Evolutionary conservation across 2,329 filamentous ascomycete genomes (phyloP).

Genomic region (Metarhizium rileyi): DNA sequence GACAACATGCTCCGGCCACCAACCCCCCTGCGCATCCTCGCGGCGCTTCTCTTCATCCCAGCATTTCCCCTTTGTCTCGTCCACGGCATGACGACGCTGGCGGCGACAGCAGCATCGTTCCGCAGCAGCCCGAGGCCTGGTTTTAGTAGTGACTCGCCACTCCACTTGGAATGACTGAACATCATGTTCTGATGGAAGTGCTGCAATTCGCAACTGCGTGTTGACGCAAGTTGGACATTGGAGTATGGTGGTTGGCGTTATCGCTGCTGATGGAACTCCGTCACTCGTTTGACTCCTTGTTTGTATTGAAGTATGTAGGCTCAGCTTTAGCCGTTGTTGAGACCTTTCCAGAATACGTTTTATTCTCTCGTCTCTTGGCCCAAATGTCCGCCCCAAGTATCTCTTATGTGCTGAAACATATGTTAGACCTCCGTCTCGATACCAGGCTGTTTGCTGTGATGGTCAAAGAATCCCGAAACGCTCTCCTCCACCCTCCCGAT

Average conservation of each 20-base stretch:
- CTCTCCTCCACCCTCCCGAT: conserved; percentile 48
- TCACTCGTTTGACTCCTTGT: not conserved
- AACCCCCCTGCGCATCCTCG: conserved; percentile 24
- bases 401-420: not conserved
- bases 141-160: not conserved
- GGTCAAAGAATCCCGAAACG: conserved; percentile 46
- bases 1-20: not conserved
- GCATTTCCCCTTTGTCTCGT: conserved; percentile 29
- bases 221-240: not conserved
- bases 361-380: not conserved
- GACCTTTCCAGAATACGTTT: not conserved
- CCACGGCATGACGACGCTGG: conserved; percentile 22
- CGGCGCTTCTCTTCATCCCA: conserved; percentile 26
- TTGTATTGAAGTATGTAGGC: not conserved
- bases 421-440: conserved; percentile 62
- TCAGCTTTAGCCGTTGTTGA: not conserved
- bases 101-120: conserved; percentile 7
- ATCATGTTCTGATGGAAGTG: not conserved
- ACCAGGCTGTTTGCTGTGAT: conserved; percentile 46
- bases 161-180: not conserved
- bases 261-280: not conserved
- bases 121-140: conserved; percentile 10
- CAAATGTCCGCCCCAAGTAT: not conserved
- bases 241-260: not conserved
- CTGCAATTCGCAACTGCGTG: not conserved